These are phyloP conservation scores for Leccinellum rugosiceps DNA, from an alignment of 768 basidiomycete genomes.

Conservation along the genomic window DNA sequence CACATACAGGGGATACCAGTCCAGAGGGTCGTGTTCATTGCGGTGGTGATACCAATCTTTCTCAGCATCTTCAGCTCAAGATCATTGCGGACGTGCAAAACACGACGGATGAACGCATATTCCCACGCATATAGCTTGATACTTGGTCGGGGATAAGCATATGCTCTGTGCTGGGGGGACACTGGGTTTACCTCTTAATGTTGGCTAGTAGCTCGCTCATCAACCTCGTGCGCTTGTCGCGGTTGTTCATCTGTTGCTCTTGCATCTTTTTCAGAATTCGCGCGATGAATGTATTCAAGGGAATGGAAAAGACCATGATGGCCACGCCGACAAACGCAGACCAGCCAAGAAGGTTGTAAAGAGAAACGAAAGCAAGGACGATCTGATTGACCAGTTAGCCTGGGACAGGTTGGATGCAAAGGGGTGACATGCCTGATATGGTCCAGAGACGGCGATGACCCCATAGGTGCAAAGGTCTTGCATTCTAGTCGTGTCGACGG, in stretches of 20 bases:
- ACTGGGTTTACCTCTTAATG: slow-evolving; percentile 63
- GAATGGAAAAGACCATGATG: slow-evolving; percentile 82
- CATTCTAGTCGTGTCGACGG: slow-evolving; percentile 75
- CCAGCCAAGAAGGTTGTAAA: slow-evolving; percentile 91
- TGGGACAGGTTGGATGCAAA: not conserved
- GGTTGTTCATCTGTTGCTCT: slow-evolving; percentile 89
- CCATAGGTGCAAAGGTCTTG: slow-evolving; percentile 84
- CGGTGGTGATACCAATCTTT: slow-evolving; percentile 76
- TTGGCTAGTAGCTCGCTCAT: slow-evolving; percentile 95
- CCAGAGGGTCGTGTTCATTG: slow-evolving; percentile 64
- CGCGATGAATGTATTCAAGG: slow-evolving; percentile 73
- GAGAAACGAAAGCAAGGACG: slow-evolving; percentile 80
- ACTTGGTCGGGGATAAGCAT: slow-evolving; percentile 35
- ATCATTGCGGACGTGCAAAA: slow-evolving; percentile 79
- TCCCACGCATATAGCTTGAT: slow-evolving; percentile 97
- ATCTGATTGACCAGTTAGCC: slow-evolving; percentile 48
- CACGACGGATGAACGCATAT: slow-evolving; percentile 76
- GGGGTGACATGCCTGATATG: slow-evolving; percentile 60
- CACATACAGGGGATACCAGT: slow-evolving; percentile 55
- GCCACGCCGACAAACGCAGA: slow-evolving; percentile 85
- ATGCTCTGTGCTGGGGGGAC: not conserved
- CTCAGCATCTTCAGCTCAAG: slow-evolving; percentile 77
- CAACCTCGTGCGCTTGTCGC: slow-evolving; percentile 76
- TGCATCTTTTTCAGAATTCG: slow-evolving; percentile 71
- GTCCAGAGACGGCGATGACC: slow-evolving; percentile 80